These are phyloP conservation scores for Amylostereum areolatum DNA, from an alignment of 1,284 basidiomycete species.

Conservation along the genomic window DNA sequence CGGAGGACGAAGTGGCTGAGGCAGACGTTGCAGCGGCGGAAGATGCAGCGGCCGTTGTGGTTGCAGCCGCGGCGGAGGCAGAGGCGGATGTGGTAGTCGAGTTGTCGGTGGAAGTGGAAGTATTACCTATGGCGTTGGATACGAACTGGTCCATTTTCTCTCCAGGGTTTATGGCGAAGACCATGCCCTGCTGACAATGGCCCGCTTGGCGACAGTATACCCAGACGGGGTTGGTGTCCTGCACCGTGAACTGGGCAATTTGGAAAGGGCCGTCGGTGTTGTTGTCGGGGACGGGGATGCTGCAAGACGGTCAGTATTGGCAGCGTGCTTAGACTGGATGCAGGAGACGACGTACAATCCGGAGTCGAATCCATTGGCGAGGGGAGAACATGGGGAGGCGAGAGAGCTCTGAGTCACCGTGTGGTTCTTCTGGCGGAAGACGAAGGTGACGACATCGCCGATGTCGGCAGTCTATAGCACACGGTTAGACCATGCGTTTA, in stretches of 20 bases:
- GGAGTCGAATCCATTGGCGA: slow-evolving; percentile 45
- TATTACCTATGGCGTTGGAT: slow-evolving; percentile 37
- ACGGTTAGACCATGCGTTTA: slow-evolving; percentile 1
- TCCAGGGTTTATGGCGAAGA: slow-evolving; percentile 58
- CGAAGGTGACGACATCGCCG: slow-evolving; percentile 48
- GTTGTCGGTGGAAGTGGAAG: slow-evolving; percentile 10
- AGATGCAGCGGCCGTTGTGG: slow-evolving; percentile 16
- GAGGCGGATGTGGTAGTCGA: slow-evolving; percentile 14
- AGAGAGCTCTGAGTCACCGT: slow-evolving; percentile 58
- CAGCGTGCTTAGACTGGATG: background rate
- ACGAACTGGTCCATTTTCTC: slow-evolving; percentile 47
- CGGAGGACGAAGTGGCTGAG: slow-evolving; percentile 10
- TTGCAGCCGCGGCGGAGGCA: slow-evolving; percentile 23
- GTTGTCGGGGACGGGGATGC: slow-evolving; percentile 42
- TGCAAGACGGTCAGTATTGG: slow-evolving; percentile 15
- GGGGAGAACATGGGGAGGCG: slow-evolving; percentile 38
- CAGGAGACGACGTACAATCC: slow-evolving; percentile 40
- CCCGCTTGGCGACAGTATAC: slow-evolving; percentile 42
- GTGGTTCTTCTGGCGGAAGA: slow-evolving; percentile 58
- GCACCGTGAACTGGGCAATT: slow-evolving; percentile 35
- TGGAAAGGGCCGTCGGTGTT: slow-evolving; percentile 39
- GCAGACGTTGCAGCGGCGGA: slow-evolving; percentile 7
- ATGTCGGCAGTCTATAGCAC: slow-evolving; percentile 33
- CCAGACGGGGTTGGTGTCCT: slow-evolving; percentile 51
- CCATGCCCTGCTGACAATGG: slow-evolving; percentile 54